Evolutionary conservation across 805 yeast genomes (phyloP).

Genomic region (Deakozyma indianensis): DNA sequence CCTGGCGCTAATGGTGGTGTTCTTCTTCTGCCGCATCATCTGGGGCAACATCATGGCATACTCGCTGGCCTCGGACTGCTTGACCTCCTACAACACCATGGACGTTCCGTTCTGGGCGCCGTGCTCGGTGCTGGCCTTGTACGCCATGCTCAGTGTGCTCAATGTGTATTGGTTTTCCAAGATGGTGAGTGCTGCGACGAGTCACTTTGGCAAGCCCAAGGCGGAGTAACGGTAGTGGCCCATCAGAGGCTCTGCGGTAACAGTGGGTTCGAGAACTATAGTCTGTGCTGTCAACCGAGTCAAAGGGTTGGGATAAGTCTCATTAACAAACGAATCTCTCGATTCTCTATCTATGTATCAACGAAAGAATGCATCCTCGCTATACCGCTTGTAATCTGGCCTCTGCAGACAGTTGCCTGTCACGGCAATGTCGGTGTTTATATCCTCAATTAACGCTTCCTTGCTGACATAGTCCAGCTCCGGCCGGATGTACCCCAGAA

Average conservation of each 20-base stretch:
- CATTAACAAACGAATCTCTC: no score
- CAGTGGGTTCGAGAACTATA: no score
- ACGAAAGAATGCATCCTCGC: slow-evolving; percentile 9
- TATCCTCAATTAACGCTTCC: slow-evolving; percentile 78
- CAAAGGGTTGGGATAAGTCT: no score
- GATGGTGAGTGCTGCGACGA: slow-evolving; percentile 65
- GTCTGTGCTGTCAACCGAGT: no score
- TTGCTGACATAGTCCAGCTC: slow-evolving; percentile 73
- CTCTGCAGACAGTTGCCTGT: slow-evolving; percentile 38
- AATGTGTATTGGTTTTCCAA: slow-evolving; percentile 80
- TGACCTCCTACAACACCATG: slow-evolving; percentile 15
- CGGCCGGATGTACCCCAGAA: slow-evolving; percentile 84
- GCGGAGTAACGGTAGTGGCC: neutral
- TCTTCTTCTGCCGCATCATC: slow-evolving; percentile 63
- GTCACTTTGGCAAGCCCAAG: slow-evolving; percentile 24
- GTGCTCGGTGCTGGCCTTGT: slow-evolving; percentile 36
- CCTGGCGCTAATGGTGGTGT: slow-evolving; percentile 45
- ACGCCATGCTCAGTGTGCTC: slow-evolving; percentile 47
- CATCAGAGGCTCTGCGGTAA: slow-evolving; percentile 1
- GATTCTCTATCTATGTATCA: no score
- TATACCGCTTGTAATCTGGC: slow-evolving; percentile 27
- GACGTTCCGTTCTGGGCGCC: slow-evolving; percentile 34
- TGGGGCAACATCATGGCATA: slow-evolving; percentile 77
- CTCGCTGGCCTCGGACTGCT: slow-evolving; percentile 24
- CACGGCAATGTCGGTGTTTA: slow-evolving; percentile 59